Evolutionary conservation across 2,329 filamentous ascomycete species (phyloP), one percentile per base, ranked within the genome.

Genomic region (Aureobasidium sp.): DNA sequence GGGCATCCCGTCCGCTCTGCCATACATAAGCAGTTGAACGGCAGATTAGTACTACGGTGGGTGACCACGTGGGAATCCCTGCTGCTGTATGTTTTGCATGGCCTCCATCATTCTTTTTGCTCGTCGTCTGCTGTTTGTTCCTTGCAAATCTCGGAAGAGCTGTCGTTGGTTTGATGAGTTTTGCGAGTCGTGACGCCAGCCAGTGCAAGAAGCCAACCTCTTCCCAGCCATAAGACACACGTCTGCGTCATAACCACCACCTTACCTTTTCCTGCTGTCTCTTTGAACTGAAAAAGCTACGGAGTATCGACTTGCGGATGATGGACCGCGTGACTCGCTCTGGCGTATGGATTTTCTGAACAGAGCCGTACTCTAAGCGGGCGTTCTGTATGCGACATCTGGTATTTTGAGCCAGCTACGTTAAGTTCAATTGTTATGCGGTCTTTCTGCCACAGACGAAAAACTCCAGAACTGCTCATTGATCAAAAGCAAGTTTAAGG

Each of bases 21-120:
- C 47, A 49, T 49, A 49, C 30, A 49, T 49, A 49, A 49, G 47
- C 47, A 49, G 47, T 49, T 49, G 47, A 49, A 49, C 47, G 47
- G 30, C 47, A 34, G 47, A 49, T 49, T 49, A 49, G 47, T 49
- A 49, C 29, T 49, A 32, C 29, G 47, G 47, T 49, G 29, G 47
- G 47, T 49, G 47, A 49, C 47, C 29, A 49, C 47, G 29, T 32
- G 47, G 29, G 47, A 50, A 50, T 50, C 47, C 47, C 47, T 21
- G 47, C 47, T 50, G 47, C 30, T 50, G 47, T 50, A 50, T 36
- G 47, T 50, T 50, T 50, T 50, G 47, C 16, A 34, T 34, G 21
- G 21, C 2, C 4, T 21, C 10, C 3, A 7, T 3, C 5, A 15
- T 13, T 11, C 30, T 21, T 49, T 49, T 49, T 49, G 47, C 29